These are phyloP conservation scores for Diaporthe eres DNA, from an alignment of 2,329 filamentous ascomycete species.

Conservation along the genomic window DNA sequence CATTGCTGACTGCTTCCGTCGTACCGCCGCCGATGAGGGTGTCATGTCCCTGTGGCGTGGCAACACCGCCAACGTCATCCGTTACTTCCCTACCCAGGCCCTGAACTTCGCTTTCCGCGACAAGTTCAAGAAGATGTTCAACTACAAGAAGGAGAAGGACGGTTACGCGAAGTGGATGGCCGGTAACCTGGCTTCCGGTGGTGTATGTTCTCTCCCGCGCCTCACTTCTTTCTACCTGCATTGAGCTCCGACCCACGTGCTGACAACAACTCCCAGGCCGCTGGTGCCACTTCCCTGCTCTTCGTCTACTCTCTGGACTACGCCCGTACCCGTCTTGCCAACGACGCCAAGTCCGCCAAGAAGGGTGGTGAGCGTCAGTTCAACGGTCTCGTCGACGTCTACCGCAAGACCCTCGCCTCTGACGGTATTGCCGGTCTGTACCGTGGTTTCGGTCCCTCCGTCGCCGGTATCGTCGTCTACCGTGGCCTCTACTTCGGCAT, in stretches of 20 bases:
- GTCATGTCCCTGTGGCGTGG: constrained; percentile 97
- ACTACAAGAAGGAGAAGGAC: constrained; percentile 99
- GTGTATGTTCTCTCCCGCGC: constrained; percentile 76
- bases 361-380: constrained; percentile 98
- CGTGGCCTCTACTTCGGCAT: constrained; percentile 99
- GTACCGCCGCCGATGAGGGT: constrained; percentile 93
- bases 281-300: constrained; percentile 99
- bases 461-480: constrained; percentile 99
- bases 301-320: constrained; percentile 99
- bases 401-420: constrained; percentile 99
- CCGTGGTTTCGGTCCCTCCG: constrained; percentile 99
- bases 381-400: constrained; percentile 99
- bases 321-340: constrained; percentile 99
- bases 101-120: constrained; percentile 99
- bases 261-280: constrained; percentile 70
- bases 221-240: not conserved
- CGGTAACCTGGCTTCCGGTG: constrained; percentile 99
- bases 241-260: constrained; percentile 26
- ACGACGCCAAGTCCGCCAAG: constrained; percentile 99
- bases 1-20: constrained; percentile 95
- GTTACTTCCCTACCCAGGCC: constrained; percentile 99
- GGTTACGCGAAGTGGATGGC: constrained; percentile 99
- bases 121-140: constrained; percentile 99
- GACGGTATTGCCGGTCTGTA: constrained; percentile 99
- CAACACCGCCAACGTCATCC: constrained; percentile 99